Evolutionary conservation across 73 alveolate species (phyloP).

Genomic region (Durusdinium trenchii): DNA sequence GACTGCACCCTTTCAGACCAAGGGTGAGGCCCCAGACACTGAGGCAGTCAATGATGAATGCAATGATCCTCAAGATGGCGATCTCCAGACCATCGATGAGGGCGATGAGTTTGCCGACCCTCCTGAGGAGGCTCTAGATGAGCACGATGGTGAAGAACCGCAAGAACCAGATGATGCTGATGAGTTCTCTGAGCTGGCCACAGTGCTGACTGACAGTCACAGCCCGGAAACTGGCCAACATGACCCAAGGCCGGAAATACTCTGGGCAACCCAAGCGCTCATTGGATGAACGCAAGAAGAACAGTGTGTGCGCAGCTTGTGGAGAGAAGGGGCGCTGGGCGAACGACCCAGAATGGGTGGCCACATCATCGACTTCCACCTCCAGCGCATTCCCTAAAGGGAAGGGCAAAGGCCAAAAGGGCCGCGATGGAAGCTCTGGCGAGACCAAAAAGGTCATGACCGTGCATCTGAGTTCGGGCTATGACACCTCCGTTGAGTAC

Average conservation of each 20-base stretch:
- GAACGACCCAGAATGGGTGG: not conserved
- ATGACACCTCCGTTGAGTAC: not conserved
- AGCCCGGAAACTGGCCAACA: not conserved
- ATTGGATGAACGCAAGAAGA: not conserved
- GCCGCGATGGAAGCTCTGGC: not conserved
- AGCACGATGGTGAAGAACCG: too few relatives aligned
- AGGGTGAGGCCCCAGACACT: not conserved
- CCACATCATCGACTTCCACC: not conserved
- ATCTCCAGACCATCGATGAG: not conserved
- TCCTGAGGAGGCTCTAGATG: not conserved
- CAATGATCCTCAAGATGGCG: not conserved
- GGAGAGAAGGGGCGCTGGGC: not conserved
- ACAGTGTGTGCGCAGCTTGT: not conserved
- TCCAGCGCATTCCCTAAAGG: too few relatives aligned
- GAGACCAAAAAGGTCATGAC: not conserved
- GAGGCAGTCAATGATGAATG: not conserved
- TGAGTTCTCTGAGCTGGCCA: not conserved
- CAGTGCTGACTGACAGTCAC: not conserved
- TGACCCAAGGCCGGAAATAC: not conserved
- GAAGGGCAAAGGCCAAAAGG: not conserved
- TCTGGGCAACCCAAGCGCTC: not conserved
- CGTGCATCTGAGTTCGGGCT: not conserved
- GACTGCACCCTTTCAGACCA: not conserved
- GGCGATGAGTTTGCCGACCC: not conserved
- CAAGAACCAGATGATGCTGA: not conserved